These are phyloP conservation scores for Vitis amurensis DNA, from an alignment of 164 flowering plant species.

Conservation along the genomic window DNA sequence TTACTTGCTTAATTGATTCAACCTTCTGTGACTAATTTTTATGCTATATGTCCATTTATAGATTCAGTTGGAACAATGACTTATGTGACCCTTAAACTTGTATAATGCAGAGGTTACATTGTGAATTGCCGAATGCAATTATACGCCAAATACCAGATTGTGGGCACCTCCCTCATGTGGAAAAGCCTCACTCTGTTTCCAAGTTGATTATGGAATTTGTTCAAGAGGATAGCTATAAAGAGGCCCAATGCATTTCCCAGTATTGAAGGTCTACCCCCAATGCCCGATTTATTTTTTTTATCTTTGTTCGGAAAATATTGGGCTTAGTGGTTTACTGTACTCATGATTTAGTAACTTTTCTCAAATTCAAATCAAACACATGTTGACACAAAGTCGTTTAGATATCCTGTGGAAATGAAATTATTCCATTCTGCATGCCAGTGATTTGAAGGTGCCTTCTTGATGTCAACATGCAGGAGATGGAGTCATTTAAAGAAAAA, in stretches of 20 bases:
- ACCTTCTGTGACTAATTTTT: background rate
- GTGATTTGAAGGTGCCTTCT: background rate
- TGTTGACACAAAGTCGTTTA: too few species aligned
- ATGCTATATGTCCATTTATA: too few species aligned
- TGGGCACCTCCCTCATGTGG: conserved; percentile 95
- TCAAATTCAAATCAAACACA: background rate
- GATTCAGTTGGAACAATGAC: background rate
- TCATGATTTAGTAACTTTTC: background rate
- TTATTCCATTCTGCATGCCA: too few species aligned
- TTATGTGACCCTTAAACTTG: background rate
- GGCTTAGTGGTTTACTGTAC: background rate
- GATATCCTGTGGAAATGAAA: too few species aligned
- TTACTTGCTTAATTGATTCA: background rate
- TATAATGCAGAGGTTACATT: conserved; percentile 60
- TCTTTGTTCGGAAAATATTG: background rate
- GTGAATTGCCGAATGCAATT: conserved; percentile 66
- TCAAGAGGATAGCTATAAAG: conserved; percentile 19
- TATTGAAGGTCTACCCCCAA: background rate
- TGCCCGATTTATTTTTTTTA: background rate
- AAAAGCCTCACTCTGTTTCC: conserved; percentile 60
- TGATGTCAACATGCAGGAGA: too few species aligned
- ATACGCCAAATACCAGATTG: conserved; percentile 70
- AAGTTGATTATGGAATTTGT: conserved; percentile 59
- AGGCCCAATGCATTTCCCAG: conserved; percentile 10
- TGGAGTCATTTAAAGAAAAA: too few species aligned